Conservation (phyloP, 352 stramenopile genomes). For the Phytopythium vexans region DNA sequence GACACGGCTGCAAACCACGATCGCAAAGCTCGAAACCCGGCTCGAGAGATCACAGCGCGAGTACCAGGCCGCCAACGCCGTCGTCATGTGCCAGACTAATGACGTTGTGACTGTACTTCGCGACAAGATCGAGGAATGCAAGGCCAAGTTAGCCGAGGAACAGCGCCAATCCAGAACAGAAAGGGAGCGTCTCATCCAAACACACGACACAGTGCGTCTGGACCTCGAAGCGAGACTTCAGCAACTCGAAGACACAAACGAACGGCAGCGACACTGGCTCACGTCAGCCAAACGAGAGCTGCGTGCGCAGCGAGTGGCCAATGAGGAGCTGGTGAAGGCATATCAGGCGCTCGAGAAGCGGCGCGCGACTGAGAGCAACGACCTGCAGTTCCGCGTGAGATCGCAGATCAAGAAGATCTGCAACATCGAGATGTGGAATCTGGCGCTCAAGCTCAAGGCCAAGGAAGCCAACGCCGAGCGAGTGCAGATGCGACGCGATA, state of each 20-base stretch:
- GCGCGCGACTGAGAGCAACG: slow-evolving; percentile 67
- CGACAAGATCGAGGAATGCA: slow-evolving; percentile 26
- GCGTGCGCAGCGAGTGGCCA: slow-evolving; percentile 58
- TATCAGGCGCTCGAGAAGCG: slow-evolving; percentile 71
- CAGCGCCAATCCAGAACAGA: slow-evolving; percentile 22
- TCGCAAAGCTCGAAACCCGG: slow-evolving; percentile 27
- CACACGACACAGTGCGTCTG: slow-evolving; percentile 31
- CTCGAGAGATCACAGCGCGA: slow-evolving; percentile 30
- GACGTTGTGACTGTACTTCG: slow-evolving; percentile 41
- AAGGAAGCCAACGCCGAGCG: slow-evolving; percentile 57
- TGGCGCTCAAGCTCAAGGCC: slow-evolving; percentile 65
- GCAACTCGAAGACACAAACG: slow-evolving; percentile 23
- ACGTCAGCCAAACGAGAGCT: slow-evolving; percentile 66
- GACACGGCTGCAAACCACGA: slow-evolving; percentile 28
- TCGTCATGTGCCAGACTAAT: slow-evolving; percentile 42
- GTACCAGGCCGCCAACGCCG: slow-evolving; percentile 52
- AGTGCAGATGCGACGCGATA: slow-evolving; percentile 40
- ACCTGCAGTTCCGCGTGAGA: slow-evolving; percentile 72
- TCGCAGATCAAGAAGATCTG: slow-evolving; percentile 70
- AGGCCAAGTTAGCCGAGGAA: slow-evolving; percentile 26
- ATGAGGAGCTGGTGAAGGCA: slow-evolving; percentile 60
- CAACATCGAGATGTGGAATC: slow-evolving; percentile 80
- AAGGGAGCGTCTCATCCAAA: slow-evolving; percentile 37
- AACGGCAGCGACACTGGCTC: slow-evolving; percentile 64
- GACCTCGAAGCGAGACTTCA: slow-evolving; percentile 41